Evolutionary conservation across 2,329 filamentous ascomycete genomes (phyloP).

Genomic region (Aspergillus caelatus): DNA sequence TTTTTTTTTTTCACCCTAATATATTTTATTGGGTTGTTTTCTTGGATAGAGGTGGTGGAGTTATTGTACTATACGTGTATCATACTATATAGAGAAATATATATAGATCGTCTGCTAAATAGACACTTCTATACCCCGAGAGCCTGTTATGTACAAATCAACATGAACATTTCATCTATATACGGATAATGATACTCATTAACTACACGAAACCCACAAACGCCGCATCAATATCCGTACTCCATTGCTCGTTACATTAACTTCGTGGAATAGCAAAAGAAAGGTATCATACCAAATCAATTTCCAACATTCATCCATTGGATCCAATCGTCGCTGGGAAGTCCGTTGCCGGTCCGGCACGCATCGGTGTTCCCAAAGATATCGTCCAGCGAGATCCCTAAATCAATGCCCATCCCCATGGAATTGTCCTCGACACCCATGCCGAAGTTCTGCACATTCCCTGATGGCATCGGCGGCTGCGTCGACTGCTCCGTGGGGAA

Average conservation of each 20-base stretch:
- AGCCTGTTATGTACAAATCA: background rate
- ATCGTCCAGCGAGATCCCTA: conserved; percentile 43
- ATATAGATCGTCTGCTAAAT: conserved; percentile 3
- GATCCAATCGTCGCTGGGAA: conserved; percentile 41
- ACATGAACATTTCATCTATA: conserved; percentile 7
- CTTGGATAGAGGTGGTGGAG: background rate
- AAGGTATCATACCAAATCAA: background rate
- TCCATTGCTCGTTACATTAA: conserved; percentile 6
- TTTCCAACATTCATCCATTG: conserved; percentile 42
- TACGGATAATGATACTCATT: conserved; percentile 5
- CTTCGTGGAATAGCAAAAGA: conserved; percentile 2
- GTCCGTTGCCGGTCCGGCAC: conserved; percentile 27
- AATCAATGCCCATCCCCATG: conserved; percentile 37
- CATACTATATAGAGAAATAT: background rate
- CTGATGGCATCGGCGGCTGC: conserved; percentile 25
- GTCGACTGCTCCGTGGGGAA: conserved; percentile 19
- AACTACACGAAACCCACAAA: background rate
- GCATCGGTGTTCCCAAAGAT: conserved; percentile 42
- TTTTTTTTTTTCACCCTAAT: background rate
- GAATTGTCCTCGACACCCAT: conserved; percentile 31
- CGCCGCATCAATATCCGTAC: conserved; percentile 9
- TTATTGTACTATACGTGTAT: background rate
- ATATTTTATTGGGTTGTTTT: background rate
- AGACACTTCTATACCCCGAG: background rate
- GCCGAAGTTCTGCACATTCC: conserved; percentile 27